phyloP scores from a whole-genome alignment of 768 basidiomycete genomes.

The Suillus alpinus region DNA sequence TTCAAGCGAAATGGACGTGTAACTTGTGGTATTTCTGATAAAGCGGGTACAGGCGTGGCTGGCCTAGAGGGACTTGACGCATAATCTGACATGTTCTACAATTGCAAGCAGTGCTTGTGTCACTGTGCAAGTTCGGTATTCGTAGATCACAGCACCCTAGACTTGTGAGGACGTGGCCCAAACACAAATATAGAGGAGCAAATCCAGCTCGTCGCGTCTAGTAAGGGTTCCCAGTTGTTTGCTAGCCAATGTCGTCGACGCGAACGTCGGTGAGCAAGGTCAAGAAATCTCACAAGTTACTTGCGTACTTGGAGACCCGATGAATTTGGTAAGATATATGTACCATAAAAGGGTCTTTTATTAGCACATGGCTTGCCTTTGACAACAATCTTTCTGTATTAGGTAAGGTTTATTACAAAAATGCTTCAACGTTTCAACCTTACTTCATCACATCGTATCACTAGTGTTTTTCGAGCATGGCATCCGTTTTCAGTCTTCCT shows the following conservation, averaged over 20 bases:
- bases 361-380: background rate
- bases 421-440: background rate
- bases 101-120: background rate
- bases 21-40: constrained; percentile 39
- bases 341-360: background rate
- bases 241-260: background rate
- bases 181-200: background rate
- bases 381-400: background rate
- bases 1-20: constrained; percentile 69
- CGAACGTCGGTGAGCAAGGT: background rate
- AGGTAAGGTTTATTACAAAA: background rate
- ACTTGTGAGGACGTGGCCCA: background rate
- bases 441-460: background rate
- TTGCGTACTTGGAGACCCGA: background rate
- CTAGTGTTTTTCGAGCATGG: constrained; percentile 4
- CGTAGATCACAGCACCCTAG: background rate
- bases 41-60: constrained; percentile 48
- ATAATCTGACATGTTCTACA: constrained; percentile 37
- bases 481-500: constrained; percentile 29
- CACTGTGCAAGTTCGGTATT: background rate
- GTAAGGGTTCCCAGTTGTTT: background rate
- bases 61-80: constrained; percentile 58
- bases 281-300: background rate
- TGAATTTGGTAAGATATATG: background rate
- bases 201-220: background rate